Evolutionary conservation across 2,329 filamentous ascomycete species (phyloP).

Genomic region (Monilinia aucupariae): DNA sequence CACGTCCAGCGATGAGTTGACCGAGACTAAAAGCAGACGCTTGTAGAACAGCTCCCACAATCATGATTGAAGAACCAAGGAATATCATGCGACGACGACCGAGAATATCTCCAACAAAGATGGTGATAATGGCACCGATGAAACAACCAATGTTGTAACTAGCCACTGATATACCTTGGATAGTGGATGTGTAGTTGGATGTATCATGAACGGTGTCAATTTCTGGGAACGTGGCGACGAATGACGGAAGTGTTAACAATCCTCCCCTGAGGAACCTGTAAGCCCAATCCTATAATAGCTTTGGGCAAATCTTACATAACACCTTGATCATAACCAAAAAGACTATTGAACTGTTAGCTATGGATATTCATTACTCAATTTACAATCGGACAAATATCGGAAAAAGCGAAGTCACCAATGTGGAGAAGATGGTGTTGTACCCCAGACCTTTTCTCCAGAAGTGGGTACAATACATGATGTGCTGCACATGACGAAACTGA

Average conservation of each 20-base stretch:
- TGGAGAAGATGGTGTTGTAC: not conserved
- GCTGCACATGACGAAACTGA: not conserved
- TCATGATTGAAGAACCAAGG: conserved; percentile 26
- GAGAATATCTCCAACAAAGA: conserved; percentile 34
- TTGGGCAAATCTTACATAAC: conserved; percentile 6
- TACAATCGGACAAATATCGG: conserved; percentile 7
- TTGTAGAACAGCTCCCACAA: conserved; percentile 29
- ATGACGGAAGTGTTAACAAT: conserved; percentile 37
- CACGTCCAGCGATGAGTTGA: conserved; percentile 59
- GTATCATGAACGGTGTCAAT: conserved; percentile 18
- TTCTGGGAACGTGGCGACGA: conserved; percentile 15
- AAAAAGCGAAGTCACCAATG: not conserved
- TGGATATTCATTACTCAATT: not conserved
- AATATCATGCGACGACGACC: conserved; percentile 35
- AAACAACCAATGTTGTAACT: conserved; percentile 44
- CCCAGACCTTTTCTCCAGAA: not conserved
- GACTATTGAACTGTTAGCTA: conserved; percentile 17
- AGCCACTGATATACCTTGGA: conserved; percentile 14
- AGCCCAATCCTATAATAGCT: not conserved
- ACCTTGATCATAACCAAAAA: conserved; percentile 45
- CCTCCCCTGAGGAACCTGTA: conserved; percentile 42
- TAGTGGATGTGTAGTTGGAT: conserved; percentile 9
- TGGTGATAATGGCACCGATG: conserved; percentile 38
- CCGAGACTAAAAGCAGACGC: conserved; percentile 43
- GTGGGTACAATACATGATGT: not conserved